These are phyloP conservation scores for Cryoendolithus antarcticus DNA, from an alignment of 2,329 filamentous ascomycete genomes.

Conservation along the genomic window DNA sequence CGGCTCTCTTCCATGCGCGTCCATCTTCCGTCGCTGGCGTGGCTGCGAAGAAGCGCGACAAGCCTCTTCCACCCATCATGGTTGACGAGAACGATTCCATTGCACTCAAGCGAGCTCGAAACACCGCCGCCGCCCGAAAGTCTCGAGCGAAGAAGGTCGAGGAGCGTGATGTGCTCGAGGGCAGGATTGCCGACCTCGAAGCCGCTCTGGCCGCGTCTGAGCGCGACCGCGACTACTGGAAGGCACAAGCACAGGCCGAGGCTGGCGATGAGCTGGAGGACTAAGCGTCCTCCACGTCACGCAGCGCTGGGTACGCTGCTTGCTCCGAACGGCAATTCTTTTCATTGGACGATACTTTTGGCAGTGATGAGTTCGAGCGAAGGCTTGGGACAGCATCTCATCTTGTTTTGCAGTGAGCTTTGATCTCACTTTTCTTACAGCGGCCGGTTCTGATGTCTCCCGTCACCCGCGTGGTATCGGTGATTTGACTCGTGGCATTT, in stretches of 20 bases:
- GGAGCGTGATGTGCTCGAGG: constrained; percentile 62
- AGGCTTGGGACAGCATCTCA: constrained; percentile 3
- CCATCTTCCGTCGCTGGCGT: constrained; percentile 63
- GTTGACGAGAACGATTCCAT: constrained; percentile 61
- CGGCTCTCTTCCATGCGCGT: constrained; percentile 31
- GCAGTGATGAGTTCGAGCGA: constrained; percentile 1
- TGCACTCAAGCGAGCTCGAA: constrained; percentile 88
- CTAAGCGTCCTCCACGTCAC: constrained; percentile 1
- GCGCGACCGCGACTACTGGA: constrained; percentile 7
- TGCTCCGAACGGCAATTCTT: background rate
- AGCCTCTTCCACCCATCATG: constrained; percentile 66
- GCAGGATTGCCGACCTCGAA: constrained; percentile 46
- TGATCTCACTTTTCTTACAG: constrained; percentile 1
- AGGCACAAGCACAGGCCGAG: constrained; percentile 5
- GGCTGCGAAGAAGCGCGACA: constrained; percentile 60
- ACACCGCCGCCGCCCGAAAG: constrained; percentile 86
- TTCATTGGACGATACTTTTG: constrained; percentile 2
- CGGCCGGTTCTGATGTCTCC: constrained; percentile 27
- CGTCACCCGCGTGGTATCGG: background rate
- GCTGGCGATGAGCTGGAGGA: constrained; percentile 2
- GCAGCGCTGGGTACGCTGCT: constrained; percentile 4
- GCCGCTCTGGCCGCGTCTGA: constrained; percentile 20
- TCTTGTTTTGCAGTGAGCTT: constrained; percentile 2
- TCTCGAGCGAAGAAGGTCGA: constrained; percentile 77
- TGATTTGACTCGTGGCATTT: constrained; percentile 5